phyloP scores from a whole-genome alignment of 2,329 filamentous ascomycete species.

The Colletotrichum euphorbiae region DNA sequence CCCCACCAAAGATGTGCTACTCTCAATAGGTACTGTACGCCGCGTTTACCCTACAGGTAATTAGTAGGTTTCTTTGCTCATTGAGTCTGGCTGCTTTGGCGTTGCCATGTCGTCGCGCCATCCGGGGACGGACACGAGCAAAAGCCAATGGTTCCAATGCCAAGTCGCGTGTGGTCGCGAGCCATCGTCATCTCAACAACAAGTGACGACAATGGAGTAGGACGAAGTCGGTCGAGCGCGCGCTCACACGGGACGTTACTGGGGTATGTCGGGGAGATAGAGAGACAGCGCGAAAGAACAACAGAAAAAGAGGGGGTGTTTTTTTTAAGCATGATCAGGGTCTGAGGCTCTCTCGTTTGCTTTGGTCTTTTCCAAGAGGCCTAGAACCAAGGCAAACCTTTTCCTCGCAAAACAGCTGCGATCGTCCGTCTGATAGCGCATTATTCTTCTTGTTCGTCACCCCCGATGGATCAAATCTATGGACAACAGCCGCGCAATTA shows the following conservation, averaged over 20 bases:
- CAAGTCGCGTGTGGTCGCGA: slow-evolving; percentile 14
- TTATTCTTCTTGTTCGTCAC: not conserved
- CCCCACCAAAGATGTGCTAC: too few species aligned
- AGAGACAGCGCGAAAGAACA: too few species aligned
- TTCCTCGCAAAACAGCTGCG: too few species aligned
- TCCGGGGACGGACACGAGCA: slow-evolving; percentile 6
- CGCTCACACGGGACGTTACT: slow-evolving; percentile 13
- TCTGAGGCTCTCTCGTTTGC: not conserved
- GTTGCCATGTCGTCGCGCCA: not conserved
- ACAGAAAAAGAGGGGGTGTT: not conserved
- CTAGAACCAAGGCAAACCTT: too few species aligned
- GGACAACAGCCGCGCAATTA: slow-evolving; percentile 23
- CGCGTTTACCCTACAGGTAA: too few species aligned
- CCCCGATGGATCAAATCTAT: slow-evolving; percentile 15
- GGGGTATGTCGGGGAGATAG: not conserved
- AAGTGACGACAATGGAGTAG: not conserved
- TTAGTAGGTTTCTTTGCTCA: too few species aligned
- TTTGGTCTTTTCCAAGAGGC: too few species aligned
- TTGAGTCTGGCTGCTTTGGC: not conserved
- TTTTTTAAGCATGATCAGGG: not conserved
- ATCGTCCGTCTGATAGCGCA: too few species aligned
- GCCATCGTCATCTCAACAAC: slow-evolving; percentile 9
- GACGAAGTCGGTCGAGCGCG: not conserved
- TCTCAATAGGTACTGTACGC: too few species aligned
- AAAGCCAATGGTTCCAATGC: slow-evolving; percentile 29